Evolutionary conservation across 2,329 filamentous ascomycete genomes (phyloP).

Genomic region (Amesomyces nigricolor): DNA sequence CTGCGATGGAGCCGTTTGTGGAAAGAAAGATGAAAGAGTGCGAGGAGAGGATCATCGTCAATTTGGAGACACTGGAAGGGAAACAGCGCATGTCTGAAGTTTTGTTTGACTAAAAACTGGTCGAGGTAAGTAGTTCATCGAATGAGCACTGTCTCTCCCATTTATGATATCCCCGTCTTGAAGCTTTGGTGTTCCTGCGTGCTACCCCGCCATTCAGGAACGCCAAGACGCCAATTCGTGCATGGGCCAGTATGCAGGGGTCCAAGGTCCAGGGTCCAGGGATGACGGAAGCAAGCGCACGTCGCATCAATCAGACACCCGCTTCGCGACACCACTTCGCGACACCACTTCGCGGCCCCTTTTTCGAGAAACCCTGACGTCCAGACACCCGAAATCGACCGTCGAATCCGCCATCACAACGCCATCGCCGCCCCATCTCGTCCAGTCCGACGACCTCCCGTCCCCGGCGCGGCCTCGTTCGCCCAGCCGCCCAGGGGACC

Average conservation of each 20-base stretch:
- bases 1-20: conserved; percentile 30
- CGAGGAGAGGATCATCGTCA: conserved; percentile 24
- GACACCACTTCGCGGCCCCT: background rate
- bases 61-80: conserved; percentile 26
- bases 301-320: conserved; percentile 8
- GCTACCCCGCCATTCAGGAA: no score
- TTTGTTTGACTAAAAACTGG: conserved; percentile 3
- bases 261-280: background rate
- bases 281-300: conserved; percentile 1
- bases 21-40: conserved; percentile 30
- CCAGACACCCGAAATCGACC: background rate
- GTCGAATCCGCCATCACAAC: background rate
- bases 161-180: no score
- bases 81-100: conserved; percentile 5
- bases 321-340: background rate
- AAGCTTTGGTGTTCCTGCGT: no score
- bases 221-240: background rate
- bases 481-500: conserved; percentile 9
- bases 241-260: background rate
- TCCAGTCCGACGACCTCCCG: background rate
- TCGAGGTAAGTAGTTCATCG: no score
- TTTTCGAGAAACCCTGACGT: conserved; percentile 16
- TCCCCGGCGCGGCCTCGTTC: conserved; percentile 15
- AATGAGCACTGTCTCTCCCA: no score
- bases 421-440: background rate